Conservation (phyloP, 495 filamentous ascomycete species). For the Aspergillus homomorphus region DNA sequence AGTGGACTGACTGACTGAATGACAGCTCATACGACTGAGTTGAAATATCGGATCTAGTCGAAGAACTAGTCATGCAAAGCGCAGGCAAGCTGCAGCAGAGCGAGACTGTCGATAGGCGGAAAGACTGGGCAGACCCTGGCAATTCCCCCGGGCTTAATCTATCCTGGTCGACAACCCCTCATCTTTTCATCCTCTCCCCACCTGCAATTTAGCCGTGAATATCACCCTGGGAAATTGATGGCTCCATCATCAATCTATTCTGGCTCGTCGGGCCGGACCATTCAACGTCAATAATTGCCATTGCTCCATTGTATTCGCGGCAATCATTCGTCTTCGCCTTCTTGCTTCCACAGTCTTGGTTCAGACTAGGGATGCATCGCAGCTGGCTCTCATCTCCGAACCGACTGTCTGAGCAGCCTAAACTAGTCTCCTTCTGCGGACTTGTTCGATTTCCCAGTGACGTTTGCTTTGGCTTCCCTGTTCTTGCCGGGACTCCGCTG, state of each 20-base stretch:
- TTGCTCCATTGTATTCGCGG: not conserved
- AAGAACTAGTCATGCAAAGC: not conserved
- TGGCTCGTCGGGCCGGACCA: not conserved
- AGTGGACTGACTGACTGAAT: not conserved
- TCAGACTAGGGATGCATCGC: not conserved
- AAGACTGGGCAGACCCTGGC: slow-evolving; percentile 2
- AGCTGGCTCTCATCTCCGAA: slow-evolving; percentile 14
- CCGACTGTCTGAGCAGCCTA: slow-evolving; percentile 6
- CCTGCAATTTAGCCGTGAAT: slow-evolving; percentile 15
- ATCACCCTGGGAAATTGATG: slow-evolving; percentile 3
- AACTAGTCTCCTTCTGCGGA: slow-evolving; percentile 1
- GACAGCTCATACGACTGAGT: not conserved
- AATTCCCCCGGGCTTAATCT: not conserved
- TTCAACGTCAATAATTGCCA: not conserved
- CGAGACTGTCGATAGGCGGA: slow-evolving; percentile 16
- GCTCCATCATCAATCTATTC: not conserved
- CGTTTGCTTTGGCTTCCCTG: not conserved
- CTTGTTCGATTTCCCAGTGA: not conserved
- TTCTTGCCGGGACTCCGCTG: not conserved
- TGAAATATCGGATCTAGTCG: not conserved
- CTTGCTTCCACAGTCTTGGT: not conserved
- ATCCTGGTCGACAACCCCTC: not conserved
- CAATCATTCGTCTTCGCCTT: slow-evolving; percentile 11
- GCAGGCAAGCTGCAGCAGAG: not conserved
- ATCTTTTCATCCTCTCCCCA: not conserved